phyloP scores from a whole-genome alignment of 2,329 filamentous ascomycete genomes.

The Cadophora gregata region DNA sequence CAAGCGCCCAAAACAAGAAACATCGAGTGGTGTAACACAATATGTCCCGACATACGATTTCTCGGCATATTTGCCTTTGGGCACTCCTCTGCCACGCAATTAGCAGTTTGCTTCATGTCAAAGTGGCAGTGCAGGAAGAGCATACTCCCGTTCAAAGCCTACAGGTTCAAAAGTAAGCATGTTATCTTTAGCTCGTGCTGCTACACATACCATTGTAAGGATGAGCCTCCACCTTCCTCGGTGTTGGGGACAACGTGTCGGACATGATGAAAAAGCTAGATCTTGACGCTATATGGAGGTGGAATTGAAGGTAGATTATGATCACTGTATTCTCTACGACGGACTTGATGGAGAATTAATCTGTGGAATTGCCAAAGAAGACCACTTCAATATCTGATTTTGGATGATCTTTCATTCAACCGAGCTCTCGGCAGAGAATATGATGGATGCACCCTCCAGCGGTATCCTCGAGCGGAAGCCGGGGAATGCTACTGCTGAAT shows the following conservation, averaged over 20 bases:
- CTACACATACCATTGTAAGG: conserved; percentile 17
- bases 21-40: not conserved
- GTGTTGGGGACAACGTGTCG: not conserved
- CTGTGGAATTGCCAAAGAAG: not conserved
- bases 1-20: not conserved
- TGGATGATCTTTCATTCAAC: not conserved
- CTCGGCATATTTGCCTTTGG: not conserved
- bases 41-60: not conserved
- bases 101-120: not conserved
- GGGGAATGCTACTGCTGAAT: not conserved
- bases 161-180: not conserved
- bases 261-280: not conserved
- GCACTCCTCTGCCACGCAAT: conserved; percentile 1
- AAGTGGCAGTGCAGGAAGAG: not conserved
- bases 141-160: conserved; percentile 25
- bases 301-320: not conserved
- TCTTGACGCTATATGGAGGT: not conserved
- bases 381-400: not conserved
- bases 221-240: not conserved
- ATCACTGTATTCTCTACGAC: not conserved
- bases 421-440: not conserved
- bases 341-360: not conserved
- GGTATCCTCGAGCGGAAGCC: not conserved
- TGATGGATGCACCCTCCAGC: not conserved
- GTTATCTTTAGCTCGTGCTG: not conserved